Base-by-base conservation (phyloP, 1,284 basidiomycete species). In the Hymenochaete sp. region DNA sequence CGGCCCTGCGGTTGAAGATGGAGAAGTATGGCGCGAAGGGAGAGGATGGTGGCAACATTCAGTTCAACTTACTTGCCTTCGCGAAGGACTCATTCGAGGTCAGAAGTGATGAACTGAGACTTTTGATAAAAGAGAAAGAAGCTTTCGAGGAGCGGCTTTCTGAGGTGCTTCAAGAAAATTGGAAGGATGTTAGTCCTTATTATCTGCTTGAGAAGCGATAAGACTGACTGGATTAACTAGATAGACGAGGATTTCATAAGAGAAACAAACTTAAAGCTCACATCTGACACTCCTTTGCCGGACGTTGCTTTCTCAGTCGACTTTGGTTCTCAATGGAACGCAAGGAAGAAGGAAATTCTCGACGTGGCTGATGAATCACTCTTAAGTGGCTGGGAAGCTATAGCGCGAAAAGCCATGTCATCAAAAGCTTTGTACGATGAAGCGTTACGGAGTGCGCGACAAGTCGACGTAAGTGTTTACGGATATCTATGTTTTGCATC, bases 1-100 rank as follows among this genome's bases (percentile, higher is more conserved):
- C 77, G 0, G 76, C 71, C 11, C 61, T 80, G 48, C 64, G 72
- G 25, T 66, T 73, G 61, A 75, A 75, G 56, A 80, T 80, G 77
- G 65, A 70, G 47, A 70, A 69, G 49, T 72, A 74, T 47, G 71
- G 71, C 33, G 69, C 49, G 4, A 22, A 66, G 10, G 65, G 62
- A 9, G 68, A 61, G 6, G 61, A 60, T 33, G 67, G 65, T 2
- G 67, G 67, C 39, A 67, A 73, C 43, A 77, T 79, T 43, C 68
- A 70, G 14, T 79, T 77, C 57, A 77, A 71, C 55, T 62, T 80
- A 16, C 67, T 80, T 10, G 77, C 77, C 2, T 64, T 80, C 51
- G 74, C 77, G 21, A 69, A 74, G 48, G 73, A 72, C 43, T 42
- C 61, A 36, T 78, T 72, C 52, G 58, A 69, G 42, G 60, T 62